Conservation (phyloP, 2,329 filamentous ascomycete species). For the Diaporthe vaccinii region DNA sequence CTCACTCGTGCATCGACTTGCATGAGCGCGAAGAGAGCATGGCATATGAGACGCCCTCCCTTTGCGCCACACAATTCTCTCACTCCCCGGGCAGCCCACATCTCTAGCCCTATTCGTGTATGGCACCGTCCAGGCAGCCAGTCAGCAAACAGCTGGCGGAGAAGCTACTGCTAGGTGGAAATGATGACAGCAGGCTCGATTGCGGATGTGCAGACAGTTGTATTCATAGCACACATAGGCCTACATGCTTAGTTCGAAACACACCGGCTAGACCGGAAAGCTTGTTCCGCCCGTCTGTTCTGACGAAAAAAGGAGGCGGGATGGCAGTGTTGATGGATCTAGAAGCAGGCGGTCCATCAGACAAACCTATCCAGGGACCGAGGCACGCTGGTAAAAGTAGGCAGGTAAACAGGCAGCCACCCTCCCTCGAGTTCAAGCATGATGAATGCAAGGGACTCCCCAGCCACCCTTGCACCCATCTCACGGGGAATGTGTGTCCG, state of each 20-base stretch:
- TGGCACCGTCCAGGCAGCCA: neutral
- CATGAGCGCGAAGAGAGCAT: neutral
- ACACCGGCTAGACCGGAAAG: constrained; percentile 18
- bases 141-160: neutral
- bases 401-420: neutral
- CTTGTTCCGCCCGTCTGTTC: neutral
- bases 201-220: neutral
- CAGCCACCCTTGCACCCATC: neutral
- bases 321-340: neutral
- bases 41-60: constrained; percentile 24
- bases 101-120: neutral
- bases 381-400: neutral
- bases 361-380: neutral
- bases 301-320: neutral
- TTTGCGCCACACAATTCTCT: constrained; percentile 21
- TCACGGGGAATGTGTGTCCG: constrained; percentile 8
- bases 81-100: neutral
- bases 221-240: neutral
- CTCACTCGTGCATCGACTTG: neutral
- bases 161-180: constrained; percentile 1
- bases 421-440: neutral
- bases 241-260: constrained; percentile 9
- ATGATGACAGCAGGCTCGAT: neutral
- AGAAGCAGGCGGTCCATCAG: neutral
- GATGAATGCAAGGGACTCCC: constrained; percentile 19